Percentiles rank a stretch among this genome's conserved stretches.
Conservation (phyloP, 108 stramenopile species). For the Pseudonitzschia multiseries region DNA sequence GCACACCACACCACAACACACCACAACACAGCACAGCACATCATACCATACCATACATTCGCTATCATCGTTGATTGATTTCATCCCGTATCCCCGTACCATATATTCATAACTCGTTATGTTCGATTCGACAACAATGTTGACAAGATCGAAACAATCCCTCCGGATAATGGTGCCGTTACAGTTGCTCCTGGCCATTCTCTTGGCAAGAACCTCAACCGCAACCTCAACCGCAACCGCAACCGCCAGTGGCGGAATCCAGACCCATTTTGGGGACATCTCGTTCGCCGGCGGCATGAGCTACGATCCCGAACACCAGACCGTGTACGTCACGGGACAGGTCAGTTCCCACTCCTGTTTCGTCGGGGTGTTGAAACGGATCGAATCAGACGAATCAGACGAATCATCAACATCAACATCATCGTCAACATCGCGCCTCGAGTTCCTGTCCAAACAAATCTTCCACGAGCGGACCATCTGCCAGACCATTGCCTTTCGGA, state of each 20-base stretch:
- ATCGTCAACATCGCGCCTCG: neutral
- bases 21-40: no score
- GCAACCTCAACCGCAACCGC: neutral
- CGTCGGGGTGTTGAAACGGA: conserved; percentile 23
- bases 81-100: no score
- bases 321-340: conserved; percentile 33
- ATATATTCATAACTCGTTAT: no score
- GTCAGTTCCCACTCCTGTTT: conserved; percentile 30
- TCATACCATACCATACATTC: no score
- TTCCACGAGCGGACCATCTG: conserved; percentile 33
- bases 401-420: neutral
- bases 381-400: neutral
- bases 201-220: no score
- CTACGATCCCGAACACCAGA: conserved; percentile 18
- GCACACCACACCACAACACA: no score
- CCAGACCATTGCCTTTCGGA: conserved; percentile 18
- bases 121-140: no score
- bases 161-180: no score
- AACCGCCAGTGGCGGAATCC: conserved; percentile 2
- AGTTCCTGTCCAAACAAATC: conserved; percentile 26
- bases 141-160: no score
- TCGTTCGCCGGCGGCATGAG: conserved; percentile 34
- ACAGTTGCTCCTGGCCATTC: no score
- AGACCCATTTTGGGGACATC: conserved; percentile 33
- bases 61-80: no score